A percentile compares a stretch with the other conserved stretches of the same genome.
Evolutionary conservation across 768 basidiomycete species (phyloP).

Genomic region (Suillus clintonianus): DNA sequence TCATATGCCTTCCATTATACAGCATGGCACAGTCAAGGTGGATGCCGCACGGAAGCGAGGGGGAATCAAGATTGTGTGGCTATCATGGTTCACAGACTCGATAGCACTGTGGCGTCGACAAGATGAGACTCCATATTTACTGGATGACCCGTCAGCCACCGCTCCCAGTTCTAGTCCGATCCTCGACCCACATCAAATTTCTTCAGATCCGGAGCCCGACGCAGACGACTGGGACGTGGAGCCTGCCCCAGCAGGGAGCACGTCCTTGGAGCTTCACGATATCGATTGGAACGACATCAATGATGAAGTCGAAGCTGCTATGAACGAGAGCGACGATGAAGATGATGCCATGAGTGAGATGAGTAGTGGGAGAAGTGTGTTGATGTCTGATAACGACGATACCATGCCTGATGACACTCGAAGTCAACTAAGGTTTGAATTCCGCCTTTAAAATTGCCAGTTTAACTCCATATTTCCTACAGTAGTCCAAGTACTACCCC

Average conservation of each 20-base stretch:
- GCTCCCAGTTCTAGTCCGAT: conserved; percentile 44
- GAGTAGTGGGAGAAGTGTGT: conserved; percentile 46
- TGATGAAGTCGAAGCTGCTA: conserved; percentile 83
- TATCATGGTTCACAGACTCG: conserved; percentile 88
- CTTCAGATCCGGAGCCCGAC: conserved; percentile 68
- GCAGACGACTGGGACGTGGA: conserved; percentile 68
- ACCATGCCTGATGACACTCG: conserved; percentile 48
- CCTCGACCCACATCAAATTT: conserved; percentile 52
- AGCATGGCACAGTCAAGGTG: conserved; percentile 93
- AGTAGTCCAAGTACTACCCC: conserved; percentile 44
- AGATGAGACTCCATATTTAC: conserved; percentile 75
- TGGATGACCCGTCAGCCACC: conserved; percentile 56
- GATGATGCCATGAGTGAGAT: conserved; percentile 38
- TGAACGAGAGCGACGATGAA: conserved; percentile 75
- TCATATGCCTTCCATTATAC: conserved; percentile 7
- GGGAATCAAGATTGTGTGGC: conserved; percentile 82
- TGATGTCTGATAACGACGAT: conserved; percentile 53
- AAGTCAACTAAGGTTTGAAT: conserved; percentile 45
- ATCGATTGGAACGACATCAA: conserved; percentile 85
- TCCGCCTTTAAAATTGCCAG: conserved; percentile 19
- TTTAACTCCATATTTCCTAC: conserved; percentile 9
- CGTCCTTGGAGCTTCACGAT: conserved; percentile 51
- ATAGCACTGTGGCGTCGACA: conserved; percentile 85
- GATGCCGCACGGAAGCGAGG: conserved; percentile 77
- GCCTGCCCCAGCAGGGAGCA: conserved; percentile 32